These are phyloP conservation scores for Neonectria punicea DNA, from an alignment of 2,329 filamentous ascomycete genomes.

Conservation along the genomic window DNA sequence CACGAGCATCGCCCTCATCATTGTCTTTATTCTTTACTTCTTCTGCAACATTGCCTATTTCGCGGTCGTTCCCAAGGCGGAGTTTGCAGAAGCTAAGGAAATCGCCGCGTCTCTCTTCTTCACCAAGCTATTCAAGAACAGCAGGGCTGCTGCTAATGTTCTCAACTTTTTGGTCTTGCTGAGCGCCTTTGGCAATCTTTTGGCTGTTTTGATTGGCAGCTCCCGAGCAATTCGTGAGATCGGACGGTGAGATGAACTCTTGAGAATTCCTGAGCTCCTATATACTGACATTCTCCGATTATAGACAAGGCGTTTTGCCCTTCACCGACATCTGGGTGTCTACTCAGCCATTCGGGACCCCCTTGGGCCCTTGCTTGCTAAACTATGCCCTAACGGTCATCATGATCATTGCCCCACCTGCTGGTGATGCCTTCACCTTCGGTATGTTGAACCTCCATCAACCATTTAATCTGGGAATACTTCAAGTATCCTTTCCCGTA, in stretches of 20 bases:
- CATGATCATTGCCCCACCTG: slow-evolving; percentile 70
- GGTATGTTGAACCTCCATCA: slow-evolving; percentile 45
- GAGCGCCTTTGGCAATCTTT: slow-evolving; percentile 67
- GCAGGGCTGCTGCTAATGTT: slow-evolving; percentile 57
- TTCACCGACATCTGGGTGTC: slow-evolving; percentile 69
- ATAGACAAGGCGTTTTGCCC: slow-evolving; percentile 68
- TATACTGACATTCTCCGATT: not conserved
- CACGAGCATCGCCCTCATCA: slow-evolving; percentile 59
- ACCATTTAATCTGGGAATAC: too few species aligned
- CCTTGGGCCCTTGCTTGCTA: slow-evolving; percentile 66
- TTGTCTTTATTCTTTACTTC: slow-evolving; percentile 65
- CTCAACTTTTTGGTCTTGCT: slow-evolving; percentile 68
- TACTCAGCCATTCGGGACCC: slow-evolving; percentile 71
- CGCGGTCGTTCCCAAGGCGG: slow-evolving; percentile 60
- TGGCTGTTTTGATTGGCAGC: slow-evolving; percentile 64
- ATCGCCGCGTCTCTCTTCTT: slow-evolving; percentile 69
- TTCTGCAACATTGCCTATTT: slow-evolving; percentile 71
- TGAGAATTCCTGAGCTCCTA: too few species aligned
- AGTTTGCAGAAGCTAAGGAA: slow-evolving; percentile 61
- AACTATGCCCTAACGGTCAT: slow-evolving; percentile 67
- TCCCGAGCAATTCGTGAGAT: slow-evolving; percentile 69
- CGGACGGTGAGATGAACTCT: slow-evolving; percentile 52
- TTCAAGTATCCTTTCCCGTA: not conserved
- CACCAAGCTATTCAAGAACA: slow-evolving; percentile 60
- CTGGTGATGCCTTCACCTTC: slow-evolving; percentile 73